A percentile compares a stretch with the other conserved stretches of the same genome.
Conservation (phyloP, 306 rosid species). For the Cucumis hystrix region DNA sequence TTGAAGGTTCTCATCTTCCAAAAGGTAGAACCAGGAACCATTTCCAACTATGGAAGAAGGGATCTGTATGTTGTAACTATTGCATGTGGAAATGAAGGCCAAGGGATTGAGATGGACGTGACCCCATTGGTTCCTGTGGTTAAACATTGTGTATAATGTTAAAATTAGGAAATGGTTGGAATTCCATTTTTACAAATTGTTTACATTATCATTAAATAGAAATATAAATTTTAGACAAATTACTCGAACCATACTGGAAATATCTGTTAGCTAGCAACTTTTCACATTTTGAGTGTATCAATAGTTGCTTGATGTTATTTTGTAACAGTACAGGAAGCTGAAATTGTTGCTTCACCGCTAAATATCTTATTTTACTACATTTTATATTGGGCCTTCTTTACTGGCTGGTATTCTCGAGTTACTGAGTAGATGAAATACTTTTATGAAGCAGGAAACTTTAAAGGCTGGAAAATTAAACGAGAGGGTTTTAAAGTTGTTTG, state of each 20-base stretch:
- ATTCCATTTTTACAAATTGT: too few species aligned
- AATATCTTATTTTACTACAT: background rate
- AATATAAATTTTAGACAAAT: too few species aligned
- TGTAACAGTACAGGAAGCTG: background rate
- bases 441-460: constrained; percentile 55
- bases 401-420: background rate
- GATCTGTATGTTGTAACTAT: background rate
- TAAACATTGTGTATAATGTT: background rate
- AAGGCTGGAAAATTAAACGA: constrained; percentile 82
- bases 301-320: background rate
- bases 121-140: background rate
- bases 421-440: background rate
- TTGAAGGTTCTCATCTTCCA: background rate
- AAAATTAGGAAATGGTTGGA: too few species aligned
- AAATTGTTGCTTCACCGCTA: background rate
- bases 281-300: background rate
- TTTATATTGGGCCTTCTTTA: background rate
- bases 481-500: constrained; percentile 65
- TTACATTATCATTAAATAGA: too few species aligned
- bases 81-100: background rate
- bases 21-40: background rate
- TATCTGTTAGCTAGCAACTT: background rate
- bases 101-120: background rate
- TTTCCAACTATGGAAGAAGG: background rate
- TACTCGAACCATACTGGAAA: background rate